Percentiles rank a stretch among this genome's conserved stretches.
Conservation (phyloP, 2,329 filamentous ascomycete species). For the Akanthomyces muscarius region DNA sequence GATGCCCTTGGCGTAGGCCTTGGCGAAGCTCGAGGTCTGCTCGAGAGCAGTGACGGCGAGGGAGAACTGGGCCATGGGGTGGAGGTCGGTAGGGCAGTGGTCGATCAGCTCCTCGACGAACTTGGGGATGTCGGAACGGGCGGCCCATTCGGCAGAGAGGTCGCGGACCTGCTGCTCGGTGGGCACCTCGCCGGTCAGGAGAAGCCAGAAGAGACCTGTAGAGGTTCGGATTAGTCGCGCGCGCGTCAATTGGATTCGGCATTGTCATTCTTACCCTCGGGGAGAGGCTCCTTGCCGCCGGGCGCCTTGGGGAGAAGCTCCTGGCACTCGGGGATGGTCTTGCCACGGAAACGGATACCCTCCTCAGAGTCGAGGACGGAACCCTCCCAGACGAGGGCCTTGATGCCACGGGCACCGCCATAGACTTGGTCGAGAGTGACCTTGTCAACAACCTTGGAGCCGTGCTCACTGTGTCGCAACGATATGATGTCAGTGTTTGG, state of each 20-base stretch:
- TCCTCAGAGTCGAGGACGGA: constrained; percentile 98
- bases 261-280: constrained; percentile 62
- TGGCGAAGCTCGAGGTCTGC: constrained; percentile 95
- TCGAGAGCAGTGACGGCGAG: constrained; percentile 96
- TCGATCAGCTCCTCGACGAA: constrained; percentile 99
- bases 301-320: constrained; percentile 94
- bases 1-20: constrained; percentile 98
- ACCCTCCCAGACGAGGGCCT: constrained; percentile 97
- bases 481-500: constrained; percentile 7
- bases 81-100: constrained; percentile 96
- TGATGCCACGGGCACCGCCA: constrained; percentile 97
- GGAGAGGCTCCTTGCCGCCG: constrained; percentile 93
- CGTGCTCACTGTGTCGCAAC: constrained; percentile 68
- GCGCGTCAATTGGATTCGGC: neutral
- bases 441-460: constrained; percentile 92
- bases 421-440: constrained; percentile 99
- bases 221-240: constrained; percentile 6
- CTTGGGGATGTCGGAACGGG: constrained; percentile 93
- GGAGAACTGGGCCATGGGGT: constrained; percentile 99
- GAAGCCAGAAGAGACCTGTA: constrained; percentile 95
- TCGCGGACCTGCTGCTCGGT: constrained; percentile 97
- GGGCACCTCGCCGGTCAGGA: constrained; percentile 95
- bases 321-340: constrained; percentile 99
- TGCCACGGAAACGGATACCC: constrained; percentile 98
- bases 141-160: constrained; percentile 97